phyloP scores from a whole-genome alignment of 768 basidiomycete species.

The Boletus speciosus region DNA sequence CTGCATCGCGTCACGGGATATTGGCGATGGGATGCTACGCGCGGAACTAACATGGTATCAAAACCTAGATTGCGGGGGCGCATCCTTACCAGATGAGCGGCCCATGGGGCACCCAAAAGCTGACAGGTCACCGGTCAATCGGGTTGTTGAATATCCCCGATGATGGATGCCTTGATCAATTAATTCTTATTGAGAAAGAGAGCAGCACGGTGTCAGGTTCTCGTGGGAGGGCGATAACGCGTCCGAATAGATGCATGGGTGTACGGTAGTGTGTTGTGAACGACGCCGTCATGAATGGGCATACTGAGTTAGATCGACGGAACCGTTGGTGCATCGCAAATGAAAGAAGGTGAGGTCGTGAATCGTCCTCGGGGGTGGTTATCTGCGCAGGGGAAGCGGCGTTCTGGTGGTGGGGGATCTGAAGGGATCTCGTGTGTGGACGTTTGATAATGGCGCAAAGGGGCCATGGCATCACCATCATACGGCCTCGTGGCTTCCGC shows the following conservation, averaged over 20 bases:
- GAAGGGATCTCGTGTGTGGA: background rate
- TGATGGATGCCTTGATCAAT: background rate
- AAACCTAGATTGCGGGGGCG: background rate
- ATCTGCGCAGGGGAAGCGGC: background rate
- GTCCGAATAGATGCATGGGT: background rate
- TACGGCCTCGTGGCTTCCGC: conserved; percentile 13
- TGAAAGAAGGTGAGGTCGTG: background rate
- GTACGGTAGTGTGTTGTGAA: background rate
- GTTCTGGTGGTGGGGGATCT: background rate
- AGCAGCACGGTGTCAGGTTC: background rate
- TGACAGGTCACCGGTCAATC: background rate
- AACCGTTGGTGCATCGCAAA: background rate
- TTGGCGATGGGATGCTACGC: background rate
- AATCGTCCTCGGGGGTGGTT: conserved; percentile 3
- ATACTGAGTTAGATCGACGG: conserved; percentile 1
- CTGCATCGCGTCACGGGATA: background rate
- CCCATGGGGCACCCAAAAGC: background rate
- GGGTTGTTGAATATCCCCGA: background rate
- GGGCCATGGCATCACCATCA: background rate
- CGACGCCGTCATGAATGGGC: background rate
- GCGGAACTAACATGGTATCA: background rate
- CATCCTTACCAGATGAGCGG: background rate
- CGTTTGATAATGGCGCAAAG: conserved; percentile 10
- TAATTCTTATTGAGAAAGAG: background rate
- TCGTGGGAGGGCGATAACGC: background rate